phyloP scores from a whole-genome alignment of 2,329 filamentous ascomycete species.

The Talaromyces sp. region DNA sequence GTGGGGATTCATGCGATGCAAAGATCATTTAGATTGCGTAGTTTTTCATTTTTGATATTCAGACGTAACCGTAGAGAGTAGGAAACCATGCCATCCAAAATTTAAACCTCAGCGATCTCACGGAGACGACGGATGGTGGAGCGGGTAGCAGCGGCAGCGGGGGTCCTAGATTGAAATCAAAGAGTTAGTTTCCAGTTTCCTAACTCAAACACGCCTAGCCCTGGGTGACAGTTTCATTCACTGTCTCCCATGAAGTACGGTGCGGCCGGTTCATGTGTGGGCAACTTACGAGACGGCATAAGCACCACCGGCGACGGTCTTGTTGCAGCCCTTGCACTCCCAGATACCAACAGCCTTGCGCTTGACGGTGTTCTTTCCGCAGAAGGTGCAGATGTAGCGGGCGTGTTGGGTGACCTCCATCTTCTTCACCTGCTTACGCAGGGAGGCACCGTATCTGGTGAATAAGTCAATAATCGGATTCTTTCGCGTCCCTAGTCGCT shows the following conservation, averaged over 20 bases:
- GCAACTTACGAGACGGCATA: slow-evolving; percentile 91
- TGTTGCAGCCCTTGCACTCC: slow-evolving; percentile 94
- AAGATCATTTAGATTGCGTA: slow-evolving; percentile 32
- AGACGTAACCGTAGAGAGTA: slow-evolving; percentile 39
- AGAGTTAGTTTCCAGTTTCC: slow-evolving; percentile 3
- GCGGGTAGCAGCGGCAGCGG: slow-evolving; percentile 89
- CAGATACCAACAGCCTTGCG: slow-evolving; percentile 92
- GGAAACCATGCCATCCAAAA: slow-evolving; percentile 38
- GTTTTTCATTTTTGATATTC: slow-evolving; percentile 42
- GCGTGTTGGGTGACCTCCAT: slow-evolving; percentile 99
- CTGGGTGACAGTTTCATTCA: neutral
- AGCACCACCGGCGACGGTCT: slow-evolving; percentile 90
- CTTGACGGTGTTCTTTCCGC: slow-evolving; percentile 94
- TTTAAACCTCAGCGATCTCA: slow-evolving; percentile 87
- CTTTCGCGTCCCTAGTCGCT: slow-evolving; percentile 15
- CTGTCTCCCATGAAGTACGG: too few species aligned
- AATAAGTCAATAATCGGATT: slow-evolving; percentile 23
- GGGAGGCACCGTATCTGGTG: slow-evolving; percentile 91
- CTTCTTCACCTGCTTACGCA: slow-evolving; percentile 99
- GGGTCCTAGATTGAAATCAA: slow-evolving; percentile 64
- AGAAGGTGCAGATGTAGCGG: slow-evolving; percentile 97
- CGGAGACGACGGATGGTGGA: slow-evolving; percentile 96
- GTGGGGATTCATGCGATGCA: neutral
- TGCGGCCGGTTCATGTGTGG: neutral
- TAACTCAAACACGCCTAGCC: neutral